Base-by-base conservation (phyloP, 1,284 basidiomycete genomes). In the Schizopora paradoxa region DNA sequence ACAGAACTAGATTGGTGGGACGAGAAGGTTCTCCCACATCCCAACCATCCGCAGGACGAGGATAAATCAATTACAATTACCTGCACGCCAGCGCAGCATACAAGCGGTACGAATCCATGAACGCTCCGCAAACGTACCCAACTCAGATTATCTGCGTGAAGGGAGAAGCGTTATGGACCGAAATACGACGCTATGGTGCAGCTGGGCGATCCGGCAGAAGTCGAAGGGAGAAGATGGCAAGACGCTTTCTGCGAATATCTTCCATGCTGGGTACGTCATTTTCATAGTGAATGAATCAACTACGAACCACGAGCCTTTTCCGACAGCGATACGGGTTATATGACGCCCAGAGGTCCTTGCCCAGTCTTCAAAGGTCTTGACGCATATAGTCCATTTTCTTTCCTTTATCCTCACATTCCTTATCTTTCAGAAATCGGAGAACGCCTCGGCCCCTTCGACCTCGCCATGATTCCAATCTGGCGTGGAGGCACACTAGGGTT, bases 401-500 rank as follows among this genome's bases (percentile, higher is more conserved):
- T 16, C 31, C 29, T 18, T 18, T 41, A 21, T 38, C 19, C 11
- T 48, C 13, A 52, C 7, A n/a, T n/a, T 14, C 19, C 6, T n/a
- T n/a, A 26, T 14, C 21, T 13, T 7, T 25, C 37, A 63, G 65
- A 66, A 42, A 66, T 66, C 41, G 65, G 65, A 5, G 48, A 58
- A 7, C 54, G 56, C 36, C 60, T 58, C 37, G 62, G 61, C 1
- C 63, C 63, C 2, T 57, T 66, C 21, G 62, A 66, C 47, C 47
- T 66, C 6, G 59, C 64, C 1, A 58, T 66, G 56, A 43, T 66
- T 14, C 65, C 64, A 8, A 65, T 66, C 13, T 67, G 64, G 64
- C 57, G 62, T 16, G 62, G 63, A 16, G 60, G 58, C 19, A 57
- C 61, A 11, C 53, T 64, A 3, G 58, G 61, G 3, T 61, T 60